Evolutionary conservation across 352 stramenopile genomes (phyloP), one percentile per base, ranked within the genome.

Genomic region (Globisporangium uncinulatum): DNA sequence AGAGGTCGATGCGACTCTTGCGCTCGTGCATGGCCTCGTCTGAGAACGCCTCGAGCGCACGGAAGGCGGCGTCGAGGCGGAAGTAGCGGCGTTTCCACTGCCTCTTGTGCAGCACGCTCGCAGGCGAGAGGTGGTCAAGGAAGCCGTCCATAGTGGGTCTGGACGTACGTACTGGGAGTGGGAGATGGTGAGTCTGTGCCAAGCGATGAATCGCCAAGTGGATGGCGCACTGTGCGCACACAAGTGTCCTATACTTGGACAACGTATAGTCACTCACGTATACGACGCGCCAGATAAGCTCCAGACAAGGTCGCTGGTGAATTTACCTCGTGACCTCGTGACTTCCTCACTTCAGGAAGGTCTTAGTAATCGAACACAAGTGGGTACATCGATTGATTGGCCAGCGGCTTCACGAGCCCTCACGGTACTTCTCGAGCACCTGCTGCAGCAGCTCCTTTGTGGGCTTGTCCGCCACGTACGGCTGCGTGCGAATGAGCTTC

Each of bases 41-140:
- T 6, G 32, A 53, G 63, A 91, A 91, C 49, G 83, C 64, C 53
- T 91, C 81, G 54, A 91, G 76, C 37, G 69, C 57, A 19, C 77
- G 72, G 54, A 85, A 80, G 14, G 69, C 57, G 8, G 51, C 13
- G 49, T 86, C 74, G 20, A 91, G 56, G 29, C 62, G 64, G 36
- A 75, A 72, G 59, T 83, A 89, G 31, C 74, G 70, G 7, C 59
- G 65, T 39, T 56, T 71, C 80, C 80, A 90, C 15, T 54, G 32
- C 55, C 76, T 75, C 54, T 67, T 71, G 43, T 72, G 45, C n/a
- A 81, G 58, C 34, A 54, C 24, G 14, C 20, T 8, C 37, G 50
- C 52, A 46, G 85, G 75, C 46, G 49, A 9, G 7, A 89, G 55
- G 47, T 84, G 68, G 52, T 86, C 77, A 24, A 89, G 60, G 13